phyloP scores from a whole-genome alignment of 169 alveolate species.

The Plasmodium fragile region DNA sequence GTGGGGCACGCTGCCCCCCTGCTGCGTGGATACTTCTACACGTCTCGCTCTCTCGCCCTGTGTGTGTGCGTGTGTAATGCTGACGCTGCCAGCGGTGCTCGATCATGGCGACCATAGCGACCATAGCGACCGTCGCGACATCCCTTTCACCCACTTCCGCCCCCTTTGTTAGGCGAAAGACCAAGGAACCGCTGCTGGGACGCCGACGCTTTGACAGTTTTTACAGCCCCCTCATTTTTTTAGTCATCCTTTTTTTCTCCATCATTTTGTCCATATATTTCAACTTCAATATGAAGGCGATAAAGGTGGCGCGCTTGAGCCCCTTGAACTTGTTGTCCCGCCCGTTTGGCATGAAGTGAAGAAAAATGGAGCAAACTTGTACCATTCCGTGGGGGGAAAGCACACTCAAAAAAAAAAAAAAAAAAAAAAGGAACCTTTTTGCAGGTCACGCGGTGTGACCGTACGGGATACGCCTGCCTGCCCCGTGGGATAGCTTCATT shows the following conservation, averaged over 20 bases:
- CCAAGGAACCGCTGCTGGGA: slow-evolving; percentile 35
- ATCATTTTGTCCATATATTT: slow-evolving; percentile 52
- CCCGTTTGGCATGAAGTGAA: background rate
- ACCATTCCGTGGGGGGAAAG: background rate
- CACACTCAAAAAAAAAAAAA: background rate
- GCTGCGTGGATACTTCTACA: background rate
- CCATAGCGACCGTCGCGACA: too few species aligned
- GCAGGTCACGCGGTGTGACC: background rate
- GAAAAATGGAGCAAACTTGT: background rate
- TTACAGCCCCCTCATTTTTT: slow-evolving; percentile 54
- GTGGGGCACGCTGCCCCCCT: too few species aligned
- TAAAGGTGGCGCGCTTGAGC: background rate
- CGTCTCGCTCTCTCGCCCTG: too few species aligned
- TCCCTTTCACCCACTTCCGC: background rate
- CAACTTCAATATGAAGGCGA: slow-evolving; percentile 27
- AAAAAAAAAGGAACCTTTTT: background rate
- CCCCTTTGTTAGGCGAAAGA: slow-evolving; percentile 32
- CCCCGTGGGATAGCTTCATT: background rate
- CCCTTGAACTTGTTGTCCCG: background rate
- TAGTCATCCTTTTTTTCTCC: slow-evolving; percentile 43
- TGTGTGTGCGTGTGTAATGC: background rate
- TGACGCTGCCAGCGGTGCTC: background rate
- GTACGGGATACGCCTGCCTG: background rate
- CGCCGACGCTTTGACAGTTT: slow-evolving; percentile 64
- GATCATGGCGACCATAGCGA: background rate